Evolutionary conservation across 441 rosid genomes (phyloP), one percentile per base, ranked within the genome.

Genomic region (Gossypium davidsonii): DNA sequence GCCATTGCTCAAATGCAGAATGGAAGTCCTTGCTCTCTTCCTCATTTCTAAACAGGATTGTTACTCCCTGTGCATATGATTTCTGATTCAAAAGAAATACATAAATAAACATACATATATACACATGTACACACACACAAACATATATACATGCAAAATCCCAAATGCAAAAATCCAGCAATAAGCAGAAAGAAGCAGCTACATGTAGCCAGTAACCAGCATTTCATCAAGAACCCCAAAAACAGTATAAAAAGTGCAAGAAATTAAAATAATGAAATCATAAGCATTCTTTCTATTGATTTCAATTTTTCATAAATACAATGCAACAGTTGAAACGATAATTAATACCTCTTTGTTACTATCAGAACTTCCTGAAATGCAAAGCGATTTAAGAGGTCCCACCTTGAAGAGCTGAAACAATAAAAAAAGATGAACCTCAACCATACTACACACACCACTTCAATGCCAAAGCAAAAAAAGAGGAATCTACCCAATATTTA

Each of bases 1-100:
- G 87, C 96, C 90, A 90, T 80, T 86, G 91, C 79, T 89, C 90
- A 81, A 91, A 86, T 23, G 90, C 84, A 84, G 76, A 83, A 85
- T 87, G 93, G 83, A 93, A 93, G 75, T 81, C 80, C 77, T 59
- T 83, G 84, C 94, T 82, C 76, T 89, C 96, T 76, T 87, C 93
- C 82, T 89, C 90, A 48, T 84, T 84, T 79, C 80, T 85, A 83
- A 93, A 91, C 44, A 76, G 78, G 73, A 93, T 80, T 60, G 67
- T 80, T 79, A 86, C 74, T 78, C 91, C 94, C 75, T 78, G 77
- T 20, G 96, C 86, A 84, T 83, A 85, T 57, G 83, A 65, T 78
- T 80, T 85, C 96, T 90, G 96, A 81, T 81, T 66, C 83, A 84
- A 76, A 78, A 74, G 68, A 71, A 73, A 78, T 71, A 70, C 17